Evolutionary conservation across 1,139 yeast species (phyloP), one percentile per base, ranked within the genome.

Genomic region (Kodamaea fungicola): DNA sequence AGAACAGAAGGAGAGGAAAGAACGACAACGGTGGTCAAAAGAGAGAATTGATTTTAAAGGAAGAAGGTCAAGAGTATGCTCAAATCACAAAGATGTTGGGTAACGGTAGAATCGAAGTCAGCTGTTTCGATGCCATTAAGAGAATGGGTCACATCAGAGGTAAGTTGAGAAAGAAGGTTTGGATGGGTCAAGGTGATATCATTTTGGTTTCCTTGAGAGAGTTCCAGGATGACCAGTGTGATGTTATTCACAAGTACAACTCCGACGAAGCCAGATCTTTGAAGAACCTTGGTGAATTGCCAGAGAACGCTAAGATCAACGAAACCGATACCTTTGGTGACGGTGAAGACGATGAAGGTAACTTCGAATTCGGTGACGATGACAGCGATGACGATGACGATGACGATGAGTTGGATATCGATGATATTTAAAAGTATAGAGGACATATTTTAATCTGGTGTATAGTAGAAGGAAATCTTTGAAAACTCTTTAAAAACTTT

Each of bases 161-260:
- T 53, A 94, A 94, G 65, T 79, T 94, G 72, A 86, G 99, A 78
- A 94, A 94, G 83, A 92, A 92, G 80, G 97, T 90, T 45, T 94
- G 99, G 99, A 90, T 94, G 88, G 86, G 88, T 32, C 97, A 89
- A 67, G 98, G 98, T 69, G 99, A 94, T 61, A 94, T 94, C 54
- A 89, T 94, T 51, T 74, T 94, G 58, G 92, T 92, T 34, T 89
- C 97, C 6, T 78, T 94, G 57, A 88, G 99, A 76, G 99, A 94
- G 59, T 94, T 92, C 80, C 97, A 94, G 68, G 97, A 92, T 59
- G 96, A 88, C 49, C 95, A 86, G 64, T 94, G 97, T 72, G 99
- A 94, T 63, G 97, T 94, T 50, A 92, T 94, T 39, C 95, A 92
- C 67, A 92, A 92, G 69, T 94, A 84, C 70, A 89, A 86, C 62